Evolutionary conservation across 257 asterid genomes (phyloP).

Genomic region (Fraxinus excelsior): DNA sequence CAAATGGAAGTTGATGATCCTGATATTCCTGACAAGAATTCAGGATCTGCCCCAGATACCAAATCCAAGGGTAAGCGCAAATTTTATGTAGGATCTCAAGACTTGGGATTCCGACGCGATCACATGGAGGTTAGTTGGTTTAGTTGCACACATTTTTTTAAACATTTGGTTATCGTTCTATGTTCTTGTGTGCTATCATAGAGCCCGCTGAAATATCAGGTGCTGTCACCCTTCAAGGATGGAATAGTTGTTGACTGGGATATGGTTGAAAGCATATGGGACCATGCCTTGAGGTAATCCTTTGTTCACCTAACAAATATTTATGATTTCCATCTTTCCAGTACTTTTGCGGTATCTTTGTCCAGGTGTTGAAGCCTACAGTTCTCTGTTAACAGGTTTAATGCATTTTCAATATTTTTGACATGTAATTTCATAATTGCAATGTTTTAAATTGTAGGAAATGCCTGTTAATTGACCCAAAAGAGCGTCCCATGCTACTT

Average conservation of each 20-base stretch:
- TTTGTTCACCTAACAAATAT: conserved; percentile 8
- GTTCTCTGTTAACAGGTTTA: neutral
- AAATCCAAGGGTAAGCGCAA: conserved; percentile 78
- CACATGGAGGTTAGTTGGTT: conserved; percentile 77
- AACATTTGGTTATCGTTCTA: conserved; percentile 21
- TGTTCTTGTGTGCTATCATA: conserved; percentile 24
- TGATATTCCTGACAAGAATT: conserved; percentile 69
- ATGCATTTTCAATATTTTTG: conserved; percentile 9
- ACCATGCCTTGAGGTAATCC: conserved; percentile 84
- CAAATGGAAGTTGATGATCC: conserved; percentile 86
- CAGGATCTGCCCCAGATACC: conserved; percentile 64
- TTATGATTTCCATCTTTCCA: neutral
- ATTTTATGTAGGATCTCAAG: conserved; percentile 86
- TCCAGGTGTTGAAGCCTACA: conserved; percentile 1
- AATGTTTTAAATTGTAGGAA: conserved; percentile 54
- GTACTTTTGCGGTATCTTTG: conserved; percentile 11
- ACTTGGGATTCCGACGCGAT: conserved; percentile 89
- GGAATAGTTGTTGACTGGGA: conserved; percentile 93
- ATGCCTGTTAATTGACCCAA: conserved; percentile 89
- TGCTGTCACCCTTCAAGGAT: conserved; percentile 81
- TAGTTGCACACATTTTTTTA: neutral
- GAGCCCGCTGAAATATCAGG: conserved; percentile 45
- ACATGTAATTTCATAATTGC: neutral
- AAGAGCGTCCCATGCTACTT: conserved; percentile 98
- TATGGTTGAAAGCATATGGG: conserved; percentile 95